A percentile compares a stretch with the other conserved stretches of the same genome.
Evolutionary conservation across 2,329 filamentous ascomycete species (phyloP).

Genomic region (Hypoxylon sp.): DNA sequence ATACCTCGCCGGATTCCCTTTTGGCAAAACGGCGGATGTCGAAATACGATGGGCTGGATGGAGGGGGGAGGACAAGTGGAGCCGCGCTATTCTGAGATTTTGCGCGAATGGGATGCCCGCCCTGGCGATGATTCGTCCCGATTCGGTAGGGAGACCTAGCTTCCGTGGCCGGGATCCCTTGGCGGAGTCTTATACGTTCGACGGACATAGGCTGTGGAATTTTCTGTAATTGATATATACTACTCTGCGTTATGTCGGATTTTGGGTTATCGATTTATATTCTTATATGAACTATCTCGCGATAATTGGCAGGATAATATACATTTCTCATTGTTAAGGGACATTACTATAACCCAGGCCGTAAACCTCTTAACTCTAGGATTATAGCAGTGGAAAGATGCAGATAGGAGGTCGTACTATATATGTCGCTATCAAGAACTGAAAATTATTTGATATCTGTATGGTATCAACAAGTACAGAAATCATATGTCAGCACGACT

Average conservation of each 20-base stretch:
- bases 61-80: constrained; percentile 19
- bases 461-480: no score
- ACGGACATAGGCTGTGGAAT: constrained; percentile 9
- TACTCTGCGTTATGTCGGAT: neutral
- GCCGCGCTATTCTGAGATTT: constrained; percentile 9
- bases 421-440: neutral
- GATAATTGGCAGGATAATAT: neutral
- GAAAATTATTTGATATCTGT: neutral
- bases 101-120: constrained; percentile 33
- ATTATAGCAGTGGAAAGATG: neutral
- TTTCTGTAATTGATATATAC: neutral
- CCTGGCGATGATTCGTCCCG: constrained; percentile 26
- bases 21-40: constrained; percentile 20
- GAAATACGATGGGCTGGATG: neutral
- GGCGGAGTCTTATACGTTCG: neutral
- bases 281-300: neutral
- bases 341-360: neutral
- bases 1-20: constrained; percentile 24
- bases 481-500: no score
- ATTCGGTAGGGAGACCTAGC: constrained; percentile 39
- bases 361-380: neutral
- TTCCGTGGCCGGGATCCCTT: constrained; percentile 31
- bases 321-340: neutral
- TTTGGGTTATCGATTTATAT: neutral
- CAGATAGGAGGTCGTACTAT: no score